Conservation (phyloP, 345 rosid species). For the Triadica sebifera region DNA sequence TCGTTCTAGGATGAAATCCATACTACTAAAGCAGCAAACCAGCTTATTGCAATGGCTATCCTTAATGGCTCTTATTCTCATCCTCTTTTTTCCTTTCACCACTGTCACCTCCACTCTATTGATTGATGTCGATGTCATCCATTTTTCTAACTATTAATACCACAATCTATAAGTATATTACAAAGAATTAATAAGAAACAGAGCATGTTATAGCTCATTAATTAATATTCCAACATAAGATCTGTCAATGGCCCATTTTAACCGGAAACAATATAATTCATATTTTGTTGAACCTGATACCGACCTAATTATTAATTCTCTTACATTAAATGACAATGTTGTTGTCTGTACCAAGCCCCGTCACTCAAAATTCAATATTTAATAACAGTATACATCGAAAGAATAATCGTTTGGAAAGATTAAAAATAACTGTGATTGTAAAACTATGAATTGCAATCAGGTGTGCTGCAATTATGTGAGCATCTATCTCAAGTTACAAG, state of each 20-base stretch:
- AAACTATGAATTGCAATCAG: background rate
- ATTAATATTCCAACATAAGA: background rate
- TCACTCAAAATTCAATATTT: background rate
- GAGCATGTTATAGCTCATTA: background rate
- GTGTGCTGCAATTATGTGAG: background rate
- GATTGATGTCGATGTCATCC: slow-evolving; percentile 21
- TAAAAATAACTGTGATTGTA: no score
- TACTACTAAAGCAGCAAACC: slow-evolving; percentile 73
- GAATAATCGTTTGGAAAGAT: background rate
- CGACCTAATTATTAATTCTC: no score
- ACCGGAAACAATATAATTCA: no score
- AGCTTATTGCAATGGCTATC: slow-evolving; percentile 28
- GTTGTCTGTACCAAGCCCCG: background rate
- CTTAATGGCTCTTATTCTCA: slow-evolving; percentile 49
- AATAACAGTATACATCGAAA: background rate
- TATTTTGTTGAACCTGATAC: no score
- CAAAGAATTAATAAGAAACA: no score
- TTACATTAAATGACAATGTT: no score
- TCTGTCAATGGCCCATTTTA: background rate
- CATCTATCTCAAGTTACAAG: background rate
- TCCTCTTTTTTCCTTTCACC: slow-evolving; percentile 56
- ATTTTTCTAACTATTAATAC: no score
- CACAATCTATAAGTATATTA: no score
- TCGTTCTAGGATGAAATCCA: slow-evolving; percentile 87
- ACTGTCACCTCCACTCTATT: slow-evolving; percentile 44